Evolutionary conservation across 2,329 filamentous ascomycete species (phyloP).

Genomic region (Escovopsis sp.): DNA sequence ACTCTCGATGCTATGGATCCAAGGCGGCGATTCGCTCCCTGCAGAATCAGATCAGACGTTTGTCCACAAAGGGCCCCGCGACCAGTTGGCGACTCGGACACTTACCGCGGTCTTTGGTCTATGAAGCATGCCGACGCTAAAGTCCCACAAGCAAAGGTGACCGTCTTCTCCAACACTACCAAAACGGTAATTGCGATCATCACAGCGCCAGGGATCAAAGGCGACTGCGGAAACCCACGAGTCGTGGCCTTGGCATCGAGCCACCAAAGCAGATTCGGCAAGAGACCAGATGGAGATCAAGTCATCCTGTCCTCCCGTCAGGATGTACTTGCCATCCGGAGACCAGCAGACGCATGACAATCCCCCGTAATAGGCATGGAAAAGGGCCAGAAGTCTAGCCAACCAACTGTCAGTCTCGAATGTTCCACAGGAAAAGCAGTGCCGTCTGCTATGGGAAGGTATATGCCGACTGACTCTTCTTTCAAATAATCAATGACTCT

Average conservation of each 20-base stretch:
- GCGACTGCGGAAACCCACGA: constrained; percentile 90
- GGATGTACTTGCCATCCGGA: constrained; percentile 86
- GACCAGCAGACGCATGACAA: constrained; percentile 94
- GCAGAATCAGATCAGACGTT: neutral
- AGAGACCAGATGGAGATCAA: constrained; percentile 92
- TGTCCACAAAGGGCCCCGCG: no score
- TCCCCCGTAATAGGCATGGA: constrained; percentile 84
- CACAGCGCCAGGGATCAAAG: constrained; percentile 94
- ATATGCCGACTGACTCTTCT: constrained; percentile 51
- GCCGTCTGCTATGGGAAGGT: neutral
- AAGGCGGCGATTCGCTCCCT: constrained; percentile 24
- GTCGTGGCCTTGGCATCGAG: constrained; percentile 85
- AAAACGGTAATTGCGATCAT: constrained; percentile 88
- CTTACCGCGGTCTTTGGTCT: constrained; percentile 63
- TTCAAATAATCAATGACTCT: constrained; percentile 83
- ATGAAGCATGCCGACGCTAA: constrained; percentile 91
- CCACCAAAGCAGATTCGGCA: constrained; percentile 68
- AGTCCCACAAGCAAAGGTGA: constrained; percentile 86
- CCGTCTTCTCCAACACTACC: constrained; percentile 94
- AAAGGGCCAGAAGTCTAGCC: constrained; percentile 65
- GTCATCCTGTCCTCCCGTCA: constrained; percentile 93
- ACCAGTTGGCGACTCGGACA: constrained; percentile 9
- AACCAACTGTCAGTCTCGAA: neutral
- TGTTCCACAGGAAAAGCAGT: neutral
- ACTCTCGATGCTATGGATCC: constrained; percentile 39